These are phyloP conservation scores for Pseudopithomyces chartarum DNA, from an alignment of 2,329 filamentous ascomycete genomes.

Conservation along the genomic window DNA sequence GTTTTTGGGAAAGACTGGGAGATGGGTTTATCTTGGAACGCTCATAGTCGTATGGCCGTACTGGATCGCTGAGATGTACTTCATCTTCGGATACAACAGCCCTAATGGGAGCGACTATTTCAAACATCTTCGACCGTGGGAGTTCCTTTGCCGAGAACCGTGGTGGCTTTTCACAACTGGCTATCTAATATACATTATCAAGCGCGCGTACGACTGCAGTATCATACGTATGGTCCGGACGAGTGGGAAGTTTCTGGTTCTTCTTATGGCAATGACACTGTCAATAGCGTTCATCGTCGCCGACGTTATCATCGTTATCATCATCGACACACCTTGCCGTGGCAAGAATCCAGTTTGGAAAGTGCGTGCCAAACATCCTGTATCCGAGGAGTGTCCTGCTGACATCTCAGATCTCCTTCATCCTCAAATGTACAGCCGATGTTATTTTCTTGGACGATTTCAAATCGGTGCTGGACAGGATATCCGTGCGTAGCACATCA, in stretches of 20 bases:
- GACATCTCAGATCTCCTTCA: constrained; percentile 31
- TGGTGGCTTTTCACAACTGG: constrained; percentile 46
- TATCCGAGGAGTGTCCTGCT: neutral
- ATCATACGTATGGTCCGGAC: constrained; percentile 30
- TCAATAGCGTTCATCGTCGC: constrained; percentile 38
- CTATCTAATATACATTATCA: constrained; percentile 36
- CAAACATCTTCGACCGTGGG: constrained; percentile 34
- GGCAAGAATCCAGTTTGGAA: constrained; percentile 43
- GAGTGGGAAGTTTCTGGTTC: constrained; percentile 37
- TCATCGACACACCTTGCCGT: constrained; percentile 25
- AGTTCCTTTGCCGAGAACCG: constrained; percentile 37
- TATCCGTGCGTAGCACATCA: constrained; percentile 31
- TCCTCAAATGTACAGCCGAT: constrained; percentile 44
- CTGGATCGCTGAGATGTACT: constrained; percentile 42
- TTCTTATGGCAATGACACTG: constrained; percentile 39
- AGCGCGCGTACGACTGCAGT: constrained; percentile 39
- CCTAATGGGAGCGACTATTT: constrained; percentile 35
- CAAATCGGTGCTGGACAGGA: constrained; percentile 42
- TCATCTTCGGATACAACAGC: constrained; percentile 43
- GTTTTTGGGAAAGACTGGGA: constrained; percentile 40
- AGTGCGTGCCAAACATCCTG: neutral
- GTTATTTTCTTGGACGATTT: constrained; percentile 45
- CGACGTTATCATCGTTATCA: constrained; percentile 33
- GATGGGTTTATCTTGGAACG: constrained; percentile 37
- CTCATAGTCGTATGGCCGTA: constrained; percentile 40